Evolutionary conservation across 208 protist species (phyloP).

Genomic region (Herpetomonas samuelpessoai): DNA sequence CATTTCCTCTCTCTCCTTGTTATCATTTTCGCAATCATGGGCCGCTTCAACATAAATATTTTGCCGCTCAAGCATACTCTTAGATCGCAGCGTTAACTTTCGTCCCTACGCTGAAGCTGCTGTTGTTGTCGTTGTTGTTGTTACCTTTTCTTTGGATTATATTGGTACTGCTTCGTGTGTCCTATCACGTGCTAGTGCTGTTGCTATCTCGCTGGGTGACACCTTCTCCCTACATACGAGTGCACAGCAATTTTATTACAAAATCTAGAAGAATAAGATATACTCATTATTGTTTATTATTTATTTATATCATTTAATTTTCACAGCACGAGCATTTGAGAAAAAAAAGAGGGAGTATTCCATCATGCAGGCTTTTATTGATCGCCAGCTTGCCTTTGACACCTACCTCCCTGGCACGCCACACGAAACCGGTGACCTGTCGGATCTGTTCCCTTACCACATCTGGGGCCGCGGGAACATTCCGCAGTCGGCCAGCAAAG

Average conservation of each 20-base stretch:
- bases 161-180: not conserved
- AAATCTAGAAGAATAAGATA: not conserved
- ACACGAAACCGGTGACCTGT: conserved; percentile 12
- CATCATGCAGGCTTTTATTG: conserved; percentile 15
- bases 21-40: conserved; percentile 3
- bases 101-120: no score
- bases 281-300: not conserved
- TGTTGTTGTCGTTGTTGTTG: not conserved
- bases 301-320: not conserved
- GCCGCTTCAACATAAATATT: no score
- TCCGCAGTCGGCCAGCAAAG: not conserved
- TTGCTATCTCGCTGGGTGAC: not conserved
- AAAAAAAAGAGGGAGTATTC: conserved; percentile 18
- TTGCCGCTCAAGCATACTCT: no score
- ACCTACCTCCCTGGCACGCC: conserved; percentile 55
- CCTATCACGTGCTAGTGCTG: not conserved
- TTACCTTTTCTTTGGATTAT: no score
- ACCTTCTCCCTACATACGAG: not conserved
- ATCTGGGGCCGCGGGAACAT: conserved; percentile 18
- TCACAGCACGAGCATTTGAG: conserved; percentile 6
- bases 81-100: not conserved
- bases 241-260: no score
- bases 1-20: conserved; percentile 12
- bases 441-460: conserved; percentile 41
- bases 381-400: conserved; percentile 48